Evolutionary conservation across 208 protist species (phyloP).

Genomic region (Leishmania aethiopica): DNA sequence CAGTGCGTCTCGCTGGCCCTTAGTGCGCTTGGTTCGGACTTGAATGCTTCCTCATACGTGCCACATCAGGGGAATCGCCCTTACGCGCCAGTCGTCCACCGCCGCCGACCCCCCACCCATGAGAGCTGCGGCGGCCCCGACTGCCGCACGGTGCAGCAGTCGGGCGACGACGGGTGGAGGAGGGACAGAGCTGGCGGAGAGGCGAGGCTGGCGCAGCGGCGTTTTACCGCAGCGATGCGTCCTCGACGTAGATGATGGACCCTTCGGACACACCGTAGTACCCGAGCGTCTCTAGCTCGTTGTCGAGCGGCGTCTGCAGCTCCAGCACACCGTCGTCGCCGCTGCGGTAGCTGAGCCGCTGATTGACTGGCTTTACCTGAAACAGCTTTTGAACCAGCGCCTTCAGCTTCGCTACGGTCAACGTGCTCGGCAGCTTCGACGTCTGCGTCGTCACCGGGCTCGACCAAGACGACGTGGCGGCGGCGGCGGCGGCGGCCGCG

Average conservation of each 20-base stretch:
- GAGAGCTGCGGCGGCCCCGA: neutral
- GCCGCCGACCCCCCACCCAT: neutral
- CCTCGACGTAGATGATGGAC: constrained; percentile 61
- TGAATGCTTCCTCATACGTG: no score
- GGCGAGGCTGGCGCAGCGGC: neutral
- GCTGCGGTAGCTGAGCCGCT: constrained; percentile 65
- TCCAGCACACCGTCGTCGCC: constrained; percentile 70
- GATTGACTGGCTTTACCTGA: constrained; percentile 62
- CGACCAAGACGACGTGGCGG: neutral
- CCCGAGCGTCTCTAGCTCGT: constrained; percentile 72
- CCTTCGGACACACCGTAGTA: constrained; percentile 82
- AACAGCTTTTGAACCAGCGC: constrained; percentile 72
- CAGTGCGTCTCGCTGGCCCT: neutral
- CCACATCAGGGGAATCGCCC: no score
- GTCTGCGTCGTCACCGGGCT: constrained; percentile 5
- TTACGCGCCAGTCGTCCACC: no score
- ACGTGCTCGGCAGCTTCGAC: constrained; percentile 71
- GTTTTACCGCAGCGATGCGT: constrained; percentile 61
- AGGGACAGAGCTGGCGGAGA: neutral
- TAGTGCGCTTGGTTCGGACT: no score
- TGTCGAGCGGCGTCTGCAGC: constrained; percentile 50
- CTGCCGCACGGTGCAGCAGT: neutral
- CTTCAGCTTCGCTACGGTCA: constrained; percentile 85
- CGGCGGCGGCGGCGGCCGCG: neutral
- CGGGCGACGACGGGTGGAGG: neutral